Base-by-base conservation (phyloP, 176 grass and related monocot species). In the Triticum monococcum region DNA sequence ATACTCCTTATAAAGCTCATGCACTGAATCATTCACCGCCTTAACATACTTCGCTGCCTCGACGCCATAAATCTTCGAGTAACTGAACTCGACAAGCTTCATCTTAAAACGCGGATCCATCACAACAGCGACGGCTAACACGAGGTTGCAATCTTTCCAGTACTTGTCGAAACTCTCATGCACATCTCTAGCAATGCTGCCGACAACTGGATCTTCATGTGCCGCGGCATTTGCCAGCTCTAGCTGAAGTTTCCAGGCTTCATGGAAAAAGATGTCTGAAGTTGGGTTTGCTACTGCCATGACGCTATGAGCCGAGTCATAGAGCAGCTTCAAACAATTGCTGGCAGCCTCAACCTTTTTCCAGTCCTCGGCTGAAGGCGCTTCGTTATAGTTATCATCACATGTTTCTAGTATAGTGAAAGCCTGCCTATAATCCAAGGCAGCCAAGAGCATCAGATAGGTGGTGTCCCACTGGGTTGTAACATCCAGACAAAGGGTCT, bases 81-180 rank as follows among this genome's bases (percentile, higher is more conserved):
- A 76, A 31, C 73, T 76, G 45, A 76, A 76, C 45, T 76, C 73
- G 54, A 76, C 73, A 76, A 76, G 73, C 73, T 76, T 76, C 73
- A 76, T 76, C 73, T 76, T 76, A 20, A 76, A 76, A 52, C 73
- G 73, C 10, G 73, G 73, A 54, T 76, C 73, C 73, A 76, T 76
- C 25, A 52, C 73, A 30, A 76, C 73, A 11, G 73, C 73, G 18
- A 52, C 16, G 17, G 73, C 73, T 76, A 76, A 54, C 26, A 76
- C 45, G 8, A 76, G 73, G 73, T 76, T 76, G 73, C 73, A 76
- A 76, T 76, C 73, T 20, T 76, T 76, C 73, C 73, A 76, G 73
- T 76, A 76, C 43, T 76, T 76, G 73, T 76, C 73, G 2, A 76
- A 76, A 28, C 11, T 76, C 25, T 76, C 73, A 3, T 54, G 25